Evolutionary conservation across 768 basidiomycete species (phyloP), one percentile per base, ranked within the genome.

Genomic region (Phlebiopsis flavidoalba): DNA sequence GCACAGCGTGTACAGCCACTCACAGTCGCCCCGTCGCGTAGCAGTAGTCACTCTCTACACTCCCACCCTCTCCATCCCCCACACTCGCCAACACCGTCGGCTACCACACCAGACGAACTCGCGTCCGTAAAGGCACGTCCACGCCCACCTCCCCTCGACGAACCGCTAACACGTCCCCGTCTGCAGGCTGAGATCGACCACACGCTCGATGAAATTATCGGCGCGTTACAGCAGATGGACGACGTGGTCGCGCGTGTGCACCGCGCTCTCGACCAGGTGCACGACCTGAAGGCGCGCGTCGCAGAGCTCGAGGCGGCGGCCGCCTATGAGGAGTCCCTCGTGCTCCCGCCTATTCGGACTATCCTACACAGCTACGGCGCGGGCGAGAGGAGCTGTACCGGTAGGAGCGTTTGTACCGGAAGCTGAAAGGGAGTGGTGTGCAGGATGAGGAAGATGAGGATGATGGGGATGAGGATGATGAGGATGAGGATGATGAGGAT

Each of bases 181-280:
- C 26, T 6, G 26, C 6, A 59, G 58, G 6, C 26, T 19, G 48
- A 52, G 48, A 26, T 59, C 19, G 21, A 33, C 1, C 49, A 37
- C 15, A 36, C 49, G 10, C 19, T 17, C 21, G 35, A 52, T n/a
- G 31, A 52, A 33, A 59, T 59, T 48, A 47, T 51, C 26, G 12
- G n/a, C 49, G 58, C 58, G 31, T 51, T 59, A 48, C 48, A 36
- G n/a, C 49, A 59, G 58, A 59, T 59, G 36, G 10, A 36, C 19
- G 35, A 35, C 35, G 50, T 31, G 26, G 31, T 40, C n/a, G 48
- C 51, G 21, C 48, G 33, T n/a, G 37, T 59, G 19, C 33, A 59
- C 48, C 26, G 40, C 11, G 35, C 58, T 7, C 11, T 59, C 48
- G 33, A 35, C 48, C 48, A 59, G 58, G 12, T 59, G 45, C 58